These are phyloP conservation scores for Citropsis articulata DNA, from an alignment of 345 rosid genomes.

Conservation along the genomic window DNA sequence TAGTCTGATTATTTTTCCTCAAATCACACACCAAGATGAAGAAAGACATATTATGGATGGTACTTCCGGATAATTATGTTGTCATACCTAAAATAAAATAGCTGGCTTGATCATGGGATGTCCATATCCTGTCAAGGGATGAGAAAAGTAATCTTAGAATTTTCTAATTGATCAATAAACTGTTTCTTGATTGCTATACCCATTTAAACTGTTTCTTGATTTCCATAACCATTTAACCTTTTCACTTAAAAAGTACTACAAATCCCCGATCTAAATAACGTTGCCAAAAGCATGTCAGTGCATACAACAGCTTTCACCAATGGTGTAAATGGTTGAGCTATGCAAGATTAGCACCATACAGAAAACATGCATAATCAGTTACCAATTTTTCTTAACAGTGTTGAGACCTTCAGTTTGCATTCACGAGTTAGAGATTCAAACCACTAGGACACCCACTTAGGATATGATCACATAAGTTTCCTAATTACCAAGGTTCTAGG, in stretches of 20 bases:
- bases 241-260: neutral
- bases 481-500: neutral
- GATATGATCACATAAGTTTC: neutral
- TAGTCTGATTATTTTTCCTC: too few relatives aligned
- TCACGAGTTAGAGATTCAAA: neutral
- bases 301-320: neutral
- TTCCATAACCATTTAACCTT: neutral
- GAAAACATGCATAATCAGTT: neutral
- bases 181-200: neutral
- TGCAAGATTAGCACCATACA: neutral
- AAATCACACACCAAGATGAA: neutral
- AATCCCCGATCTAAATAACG: neutral
- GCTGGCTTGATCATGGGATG: conserved; percentile 10
- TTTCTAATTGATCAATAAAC: conserved; percentile 1
- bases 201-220: neutral
- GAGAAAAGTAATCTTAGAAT: neutral
- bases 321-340: neutral
- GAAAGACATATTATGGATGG: neutral
- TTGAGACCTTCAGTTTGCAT: neutral
- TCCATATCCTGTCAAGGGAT: neutral
- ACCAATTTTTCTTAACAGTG: neutral
- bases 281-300: neutral
- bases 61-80: neutral
- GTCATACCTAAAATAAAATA: conserved; percentile 3
- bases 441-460: neutral